Evolutionary conservation across 2,329 filamentous ascomycete species (phyloP), one percentile per base, ranked within the genome.

Genomic region (Diatrype stigma): DNA sequence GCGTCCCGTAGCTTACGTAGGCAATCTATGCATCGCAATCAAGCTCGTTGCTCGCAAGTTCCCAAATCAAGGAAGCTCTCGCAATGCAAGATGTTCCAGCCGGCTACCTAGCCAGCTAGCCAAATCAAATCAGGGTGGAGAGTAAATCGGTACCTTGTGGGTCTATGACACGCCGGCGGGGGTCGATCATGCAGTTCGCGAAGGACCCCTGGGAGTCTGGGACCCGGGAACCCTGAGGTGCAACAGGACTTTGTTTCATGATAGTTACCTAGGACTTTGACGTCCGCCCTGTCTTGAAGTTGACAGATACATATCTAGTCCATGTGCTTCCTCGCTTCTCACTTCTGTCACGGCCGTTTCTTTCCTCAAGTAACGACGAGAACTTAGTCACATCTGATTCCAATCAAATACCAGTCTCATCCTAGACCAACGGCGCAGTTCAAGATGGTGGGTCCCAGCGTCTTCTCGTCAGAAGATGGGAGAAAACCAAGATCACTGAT

Each of bases 221-320:
- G n/a, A n/a, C n/a, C n/a, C n/a, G n/a, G n/a, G n/a, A n/a, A n/a
- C n/a, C n/a, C n/a, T 30, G 26, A 30, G 45, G 44, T 56, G 51
- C 51, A 56, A 56, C 51, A 54, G 49, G 50, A 51, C 42, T 46
- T 47, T 30, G 56, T 58, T 58, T 58, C 56, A 57, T 48, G 34
- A 45, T 50, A 30, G 30, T 30, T 26, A 45, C 47, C n/a, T n/a
- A 30, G 26, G 26, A 30, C 26, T 30, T 30, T 32, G 21, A 21
- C 14, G 49, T 51, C 53, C 42, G 30, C 52, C 51, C 51, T 10
- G 23, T 47, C n/a, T 26, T 11, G 28, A 48, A 42, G 47, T 40
- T 26, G 40, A 42, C 40, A 42, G 17, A 17, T 42, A 42, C 5
- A 17, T 42, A 28, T 30, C 28, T 46, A 23, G n/a, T 8, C 19